These are phyloP conservation scores for Ceratocystiopsis minuta DNA, from an alignment of 2,329 filamentous ascomycete species.

Conservation along the genomic window DNA sequence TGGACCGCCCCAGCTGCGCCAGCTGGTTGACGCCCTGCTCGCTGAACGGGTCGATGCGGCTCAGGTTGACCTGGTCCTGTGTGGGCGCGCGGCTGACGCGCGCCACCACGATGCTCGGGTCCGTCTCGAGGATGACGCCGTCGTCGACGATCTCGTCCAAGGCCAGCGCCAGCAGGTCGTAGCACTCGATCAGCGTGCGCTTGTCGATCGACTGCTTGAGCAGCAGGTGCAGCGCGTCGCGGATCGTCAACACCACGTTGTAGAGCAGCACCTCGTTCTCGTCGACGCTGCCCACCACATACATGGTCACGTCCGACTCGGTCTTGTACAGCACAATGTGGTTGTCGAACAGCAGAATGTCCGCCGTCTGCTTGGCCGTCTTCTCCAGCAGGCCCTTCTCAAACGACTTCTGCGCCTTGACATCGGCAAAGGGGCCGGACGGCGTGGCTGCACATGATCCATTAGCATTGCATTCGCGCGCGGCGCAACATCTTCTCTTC, in stretches of 20 bases:
- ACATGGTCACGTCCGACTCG: constrained; percentile 88
- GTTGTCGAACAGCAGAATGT: constrained; percentile 96
- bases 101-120: constrained; percentile 83
- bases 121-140: constrained; percentile 92
- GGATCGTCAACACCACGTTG: constrained; percentile 78
- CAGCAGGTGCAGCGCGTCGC: constrained; percentile 76
- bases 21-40: constrained; percentile 91
- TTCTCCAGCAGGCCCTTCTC: constrained; percentile 93
- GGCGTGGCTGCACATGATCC: neutral
- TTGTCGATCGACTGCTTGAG: constrained; percentile 98
- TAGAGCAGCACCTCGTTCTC: constrained; percentile 97
- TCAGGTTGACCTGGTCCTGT: constrained; percentile 68
- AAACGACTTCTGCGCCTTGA: constrained; percentile 90
- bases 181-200: constrained; percentile 95
- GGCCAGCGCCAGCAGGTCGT: constrained; percentile 82
- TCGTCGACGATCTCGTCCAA: constrained; percentile 93
- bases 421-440: constrained; percentile 52
- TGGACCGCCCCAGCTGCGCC: constrained; percentile 83
- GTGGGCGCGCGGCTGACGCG: constrained; percentile 82
- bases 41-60: constrained; percentile 75
- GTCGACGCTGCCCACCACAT: constrained; percentile 76
- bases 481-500: neutral
- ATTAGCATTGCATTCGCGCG: neutral
- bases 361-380: constrained; percentile 82
- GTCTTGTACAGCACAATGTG: constrained; percentile 93